A percentile compares a stretch with the other conserved stretches of the same genome.
Conservation (phyloP, 176 grass and related monocot genomes). For the Carex parvula region DNA sequence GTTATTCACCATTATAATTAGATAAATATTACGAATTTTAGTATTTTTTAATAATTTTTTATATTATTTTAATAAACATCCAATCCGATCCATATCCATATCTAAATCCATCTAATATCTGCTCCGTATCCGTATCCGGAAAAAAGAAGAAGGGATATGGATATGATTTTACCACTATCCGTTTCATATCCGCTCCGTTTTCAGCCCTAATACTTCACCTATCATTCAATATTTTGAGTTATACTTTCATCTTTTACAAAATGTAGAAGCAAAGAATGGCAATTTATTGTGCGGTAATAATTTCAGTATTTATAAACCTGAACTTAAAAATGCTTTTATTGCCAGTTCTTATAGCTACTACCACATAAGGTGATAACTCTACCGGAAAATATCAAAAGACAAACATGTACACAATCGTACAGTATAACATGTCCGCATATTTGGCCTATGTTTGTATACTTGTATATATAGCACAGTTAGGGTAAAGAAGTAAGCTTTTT, state of each 20-base stretch:
- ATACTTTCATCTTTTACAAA: not conserved
- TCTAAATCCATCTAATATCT: too few relatives aligned
- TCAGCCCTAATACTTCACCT: too few relatives aligned
- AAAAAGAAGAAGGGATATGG: too few relatives aligned
- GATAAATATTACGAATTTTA: too few relatives aligned
- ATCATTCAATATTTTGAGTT: too few relatives aligned
- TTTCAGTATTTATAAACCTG: not conserved
- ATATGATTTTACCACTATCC: too few relatives aligned
- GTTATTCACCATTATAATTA: too few relatives aligned
- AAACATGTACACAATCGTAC: constrained; percentile 4
- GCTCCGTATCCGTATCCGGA: too few relatives aligned
- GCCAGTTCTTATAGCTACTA: not conserved
- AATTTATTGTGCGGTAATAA: not conserved
- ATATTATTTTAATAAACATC: too few relatives aligned
- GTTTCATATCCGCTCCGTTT: too few relatives aligned
- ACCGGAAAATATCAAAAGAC: not conserved
- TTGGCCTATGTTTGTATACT: not conserved
- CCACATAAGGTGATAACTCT: not conserved
- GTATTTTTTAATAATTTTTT: too few relatives aligned
- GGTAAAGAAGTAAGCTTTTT: not conserved
- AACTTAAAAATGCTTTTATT: not conserved
- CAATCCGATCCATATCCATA: too few relatives aligned
- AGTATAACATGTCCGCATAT: constrained; percentile 8
- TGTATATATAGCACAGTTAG: not conserved
- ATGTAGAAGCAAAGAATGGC: not conserved